Conservation (phyloP, 2,329 filamentous ascomycete species). For the Tolypocladium endophyticum region DNA sequence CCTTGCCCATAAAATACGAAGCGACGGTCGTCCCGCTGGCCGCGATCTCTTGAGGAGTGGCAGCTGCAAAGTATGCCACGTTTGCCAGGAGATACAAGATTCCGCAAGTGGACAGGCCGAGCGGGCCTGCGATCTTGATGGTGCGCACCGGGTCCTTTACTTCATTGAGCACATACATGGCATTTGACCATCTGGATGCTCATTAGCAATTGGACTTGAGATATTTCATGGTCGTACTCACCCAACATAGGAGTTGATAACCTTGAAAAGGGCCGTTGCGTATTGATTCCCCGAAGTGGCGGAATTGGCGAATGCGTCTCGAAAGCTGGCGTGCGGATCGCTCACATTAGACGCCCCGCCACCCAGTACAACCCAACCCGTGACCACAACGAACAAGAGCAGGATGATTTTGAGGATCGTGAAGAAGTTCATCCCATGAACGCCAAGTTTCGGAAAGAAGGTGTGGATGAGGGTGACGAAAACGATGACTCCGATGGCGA, state of each 20-base stretch:
- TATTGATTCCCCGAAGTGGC: constrained; percentile 31
- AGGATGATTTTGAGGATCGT: constrained; percentile 51
- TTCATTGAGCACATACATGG: constrained; percentile 51
- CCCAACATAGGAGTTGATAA: constrained; percentile 20
- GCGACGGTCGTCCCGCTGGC: constrained; percentile 50
- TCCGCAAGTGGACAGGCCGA: constrained; percentile 48
- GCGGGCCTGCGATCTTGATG: constrained; percentile 42
- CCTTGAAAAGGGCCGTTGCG: constrained; percentile 38
- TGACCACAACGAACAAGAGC: constrained; percentile 49
- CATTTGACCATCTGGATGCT: constrained; percentile 56
- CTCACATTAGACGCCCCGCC: constrained; percentile 29
- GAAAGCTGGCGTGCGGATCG: constrained; percentile 42
- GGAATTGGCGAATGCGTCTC: constrained; percentile 38
- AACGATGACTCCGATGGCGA: constrained; percentile 42
- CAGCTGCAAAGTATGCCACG: constrained; percentile 54
- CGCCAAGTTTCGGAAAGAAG: constrained; percentile 43
- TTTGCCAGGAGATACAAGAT: constrained; percentile 54
- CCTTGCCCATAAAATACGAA: constrained; percentile 48
- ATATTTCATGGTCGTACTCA: neutral
- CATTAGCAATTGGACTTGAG: constrained; percentile 21
- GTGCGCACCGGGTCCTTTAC: constrained; percentile 44
- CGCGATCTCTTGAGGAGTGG: constrained; percentile 46
- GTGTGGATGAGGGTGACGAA: constrained; percentile 44
- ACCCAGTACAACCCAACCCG: constrained; percentile 46
- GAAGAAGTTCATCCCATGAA: constrained; percentile 47